Percentiles rank a stretch among this genome's conserved stretches.
These are phyloP conservation scores for Vigna unguiculata DNA, from an alignment of 306 rosid genomes.

Conservation along the genomic window DNA sequence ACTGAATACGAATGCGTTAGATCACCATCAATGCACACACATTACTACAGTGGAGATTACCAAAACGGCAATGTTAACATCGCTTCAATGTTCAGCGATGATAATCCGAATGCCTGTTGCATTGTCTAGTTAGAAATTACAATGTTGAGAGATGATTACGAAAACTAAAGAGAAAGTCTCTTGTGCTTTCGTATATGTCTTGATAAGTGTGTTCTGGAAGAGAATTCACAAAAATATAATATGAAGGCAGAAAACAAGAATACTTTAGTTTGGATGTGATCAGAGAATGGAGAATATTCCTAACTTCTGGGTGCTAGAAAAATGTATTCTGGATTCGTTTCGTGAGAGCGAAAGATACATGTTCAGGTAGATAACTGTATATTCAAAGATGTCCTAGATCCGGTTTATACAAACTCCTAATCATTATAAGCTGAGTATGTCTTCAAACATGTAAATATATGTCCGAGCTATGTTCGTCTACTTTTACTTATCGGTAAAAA, in stretches of 20 bases:
- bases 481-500: constrained; percentile 24
- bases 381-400: not conserved
- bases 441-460: constrained; percentile 24
- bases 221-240: constrained; percentile 18
- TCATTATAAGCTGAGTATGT: not conserved
- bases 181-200: constrained; percentile 32
- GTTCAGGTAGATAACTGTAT: not conserved
- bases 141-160: not conserved
- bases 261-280: constrained; percentile 36
- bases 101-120: constrained; percentile 93
- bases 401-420: not conserved
- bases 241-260: constrained; percentile 27
- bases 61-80: constrained; percentile 55
- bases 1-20: constrained; percentile 69
- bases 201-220: constrained; percentile 35
- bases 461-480: constrained; percentile 25
- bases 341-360: constrained; percentile 23
- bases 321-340: constrained; percentile 51
- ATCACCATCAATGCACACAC: constrained; percentile 56
- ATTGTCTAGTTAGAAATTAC: constrained; percentile 65
- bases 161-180: constrained; percentile 30
- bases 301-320: constrained; percentile 54
- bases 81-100: constrained; percentile 84
- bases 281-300: constrained; percentile 53
- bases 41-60: constrained; percentile 59